These are phyloP conservation scores for Poa pratensis DNA, from an alignment of 176 grass and related monocot genomes.

Conservation along the genomic window DNA sequence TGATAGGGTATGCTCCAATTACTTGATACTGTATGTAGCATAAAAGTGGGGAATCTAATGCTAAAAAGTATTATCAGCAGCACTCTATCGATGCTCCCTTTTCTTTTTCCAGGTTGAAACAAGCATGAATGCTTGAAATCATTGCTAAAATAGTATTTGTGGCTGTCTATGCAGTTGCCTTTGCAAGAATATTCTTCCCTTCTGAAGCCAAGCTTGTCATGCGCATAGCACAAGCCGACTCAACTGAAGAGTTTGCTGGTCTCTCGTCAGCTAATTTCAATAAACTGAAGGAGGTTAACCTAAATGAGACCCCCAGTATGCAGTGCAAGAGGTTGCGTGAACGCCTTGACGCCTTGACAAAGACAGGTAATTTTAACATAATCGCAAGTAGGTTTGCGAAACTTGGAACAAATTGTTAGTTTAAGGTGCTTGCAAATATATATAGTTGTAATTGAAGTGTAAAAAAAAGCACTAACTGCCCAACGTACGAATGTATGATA, in stretches of 20 bases:
- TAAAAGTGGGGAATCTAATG: conserved; percentile 22
- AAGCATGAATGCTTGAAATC: conserved; percentile 6
- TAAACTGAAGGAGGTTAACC: conserved; percentile 77
- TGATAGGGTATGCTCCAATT: neutral
- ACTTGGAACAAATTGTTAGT: neutral
- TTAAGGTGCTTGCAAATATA: neutral
- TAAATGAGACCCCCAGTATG: conserved; percentile 83
- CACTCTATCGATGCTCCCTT: neutral
- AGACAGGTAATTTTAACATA: conserved; percentile 64
- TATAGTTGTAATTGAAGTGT: neutral
- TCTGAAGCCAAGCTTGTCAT: conserved; percentile 89
- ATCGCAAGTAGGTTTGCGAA: neutral
- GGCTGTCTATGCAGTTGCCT: conserved; percentile 71
- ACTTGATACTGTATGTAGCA: neutral
- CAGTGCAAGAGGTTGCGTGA: conserved; percentile 75
- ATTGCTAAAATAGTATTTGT: neutral
- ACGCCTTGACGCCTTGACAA: conserved; percentile 75
- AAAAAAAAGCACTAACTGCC: neutral
- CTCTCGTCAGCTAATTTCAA: conserved; percentile 48
- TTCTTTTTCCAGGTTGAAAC: conserved; percentile 13
- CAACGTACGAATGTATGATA: neutral
- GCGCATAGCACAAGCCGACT: conserved; percentile 90
- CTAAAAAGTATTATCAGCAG: neutral
- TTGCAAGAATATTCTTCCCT: conserved; percentile 96
- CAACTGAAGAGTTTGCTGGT: conserved; percentile 76